Evolutionary conservation across 2,329 filamentous ascomycete genomes (phyloP), one percentile per base, ranked within the genome.

Genomic region (Fusarium incarnatum): DNA sequence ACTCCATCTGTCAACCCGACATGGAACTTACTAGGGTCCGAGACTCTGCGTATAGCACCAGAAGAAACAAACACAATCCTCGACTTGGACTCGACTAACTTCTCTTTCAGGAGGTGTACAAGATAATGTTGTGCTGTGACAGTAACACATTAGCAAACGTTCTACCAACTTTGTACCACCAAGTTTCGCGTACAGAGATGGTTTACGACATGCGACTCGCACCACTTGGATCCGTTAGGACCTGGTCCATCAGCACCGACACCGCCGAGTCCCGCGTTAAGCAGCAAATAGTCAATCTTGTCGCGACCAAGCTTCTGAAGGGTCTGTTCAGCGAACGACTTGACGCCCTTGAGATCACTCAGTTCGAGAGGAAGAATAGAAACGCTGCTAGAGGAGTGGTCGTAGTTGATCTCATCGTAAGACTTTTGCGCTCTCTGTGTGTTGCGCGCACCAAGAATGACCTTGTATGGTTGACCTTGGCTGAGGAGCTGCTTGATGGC

Each of bases 1-100:
- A 41, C 10, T 9, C 8, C 10, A 5, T 2, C 12, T 6, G 1
- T 12, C 18, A 41, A 27, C 4, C 8, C 16, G 1, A 13, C 6
- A 2, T 10, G 11, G 1, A 4, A 53, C 79, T 63, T 70, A 82
- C 81, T 75, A 0, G 79, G 65, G 30, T 85, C 81, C 0, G 78
- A 47, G 1, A 86, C 81, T 3, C 64, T 71, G 12, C 82, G 80
- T 11, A 86, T 70, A 1, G 81, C 84, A 3, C 85, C 85, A 0
- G 85, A 86, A 0, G 86, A 87, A 0, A 87, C 83, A 10, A 87
- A 75, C 5, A 87, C 81, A 44, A 87, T 77, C 41, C 85, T 81
- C 2, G 84, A 80, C 52, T 78, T 79, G 30, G 83, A 86, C 6
- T 78, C 77, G 6, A 83, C 80, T 18, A 87, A 68, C 70, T 85